Base-by-base conservation (phyloP, 441 rosid species). In the Bocquillonia castaneifolia region DNA sequence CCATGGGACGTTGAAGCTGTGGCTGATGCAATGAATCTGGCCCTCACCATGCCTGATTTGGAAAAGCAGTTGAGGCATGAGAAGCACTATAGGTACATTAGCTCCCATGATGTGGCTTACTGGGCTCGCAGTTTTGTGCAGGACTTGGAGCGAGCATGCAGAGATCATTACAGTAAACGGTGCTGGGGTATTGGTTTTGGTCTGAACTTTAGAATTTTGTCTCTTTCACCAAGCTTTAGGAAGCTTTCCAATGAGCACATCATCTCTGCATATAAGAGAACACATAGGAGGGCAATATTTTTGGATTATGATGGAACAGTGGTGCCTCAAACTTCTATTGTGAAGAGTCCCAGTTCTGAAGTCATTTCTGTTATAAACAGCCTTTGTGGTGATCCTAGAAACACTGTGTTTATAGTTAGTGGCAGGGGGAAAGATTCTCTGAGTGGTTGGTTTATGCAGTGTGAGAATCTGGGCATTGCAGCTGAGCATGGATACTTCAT, bases 171-270 rank as follows among this genome's bases (percentile, higher is more conserved):
- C 68, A 86, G 76, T 66, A 92, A 87, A 78, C 72, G 89, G 15
- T 90, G 93, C 74, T 87, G 96, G 96, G 92, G 90, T 15, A 79
- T 90, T 76, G 93, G 96, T 48, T 82, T 88, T 77, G 97, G 97
- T 65, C 72, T 90, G 67, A 78, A 89, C 42, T 90, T 88, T 70
- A 85, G 92, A 77, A 80, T 92, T 48, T 73, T 92, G 17, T 84
- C 97, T 42, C 92, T 92, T 59, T 86, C 91, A 53, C 97, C 96
- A 17, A 87, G 83, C 78, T 88, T 90, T 71, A 87, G 96, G 77
- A 86, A 88, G 79, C 79, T 92, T 63, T 73, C 81, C 28, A 74
- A 71, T 71, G 96, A 90, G 63, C 85, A 70, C 45, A 63, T 82
- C 42, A 85, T 85, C 59, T 72, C 74, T 48, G 88, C 90, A 28